phyloP scores from a whole-genome alignment of 1,139 yeast species.

The Hemisphaericaspora xylofermentans region DNA sequence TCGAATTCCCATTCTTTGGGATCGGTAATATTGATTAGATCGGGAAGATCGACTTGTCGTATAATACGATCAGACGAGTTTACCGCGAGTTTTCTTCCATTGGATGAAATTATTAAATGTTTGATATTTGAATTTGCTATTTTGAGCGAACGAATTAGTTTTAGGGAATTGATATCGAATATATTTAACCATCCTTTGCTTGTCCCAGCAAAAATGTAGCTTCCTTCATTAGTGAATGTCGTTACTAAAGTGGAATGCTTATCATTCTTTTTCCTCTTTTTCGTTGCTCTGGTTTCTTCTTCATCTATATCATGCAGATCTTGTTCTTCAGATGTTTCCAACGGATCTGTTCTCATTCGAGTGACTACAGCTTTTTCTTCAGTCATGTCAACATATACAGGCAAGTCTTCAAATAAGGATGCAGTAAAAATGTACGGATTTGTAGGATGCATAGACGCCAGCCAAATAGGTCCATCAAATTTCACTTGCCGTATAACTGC shows the following conservation, averaged over 20 bases:
- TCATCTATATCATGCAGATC: slow-evolving; percentile 12
- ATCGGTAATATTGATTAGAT: slow-evolving; percentile 32
- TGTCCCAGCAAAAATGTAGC: slow-evolving; percentile 68
- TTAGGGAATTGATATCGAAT: slow-evolving; percentile 26
- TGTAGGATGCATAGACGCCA: slow-evolving; percentile 57
- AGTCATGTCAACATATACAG: slow-evolving; percentile 54
- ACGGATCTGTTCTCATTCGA: slow-evolving; percentile 28
- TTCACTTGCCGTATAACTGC: slow-evolving; percentile 42
- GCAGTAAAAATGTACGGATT: slow-evolving; percentile 46
- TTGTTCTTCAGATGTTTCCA: slow-evolving; percentile 19
- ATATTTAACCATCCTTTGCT: slow-evolving; percentile 76
- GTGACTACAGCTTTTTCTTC: slow-evolving; percentile 28
- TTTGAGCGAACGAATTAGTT: slow-evolving; percentile 50
- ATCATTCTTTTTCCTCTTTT: slow-evolving; percentile 15
- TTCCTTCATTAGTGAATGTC: slow-evolving; percentile 45
- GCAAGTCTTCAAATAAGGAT: slow-evolving; percentile 51
- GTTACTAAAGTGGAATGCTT: slow-evolving; percentile 32
- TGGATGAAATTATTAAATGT: slow-evolving; percentile 61
- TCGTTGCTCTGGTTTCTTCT: slow-evolving; percentile 16
- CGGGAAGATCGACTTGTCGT: slow-evolving; percentile 63
- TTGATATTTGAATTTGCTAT: slow-evolving; percentile 72
- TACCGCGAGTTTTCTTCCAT: slow-evolving; percentile 69
- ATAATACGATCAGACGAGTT: slow-evolving; percentile 84
- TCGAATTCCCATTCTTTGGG: slow-evolving; percentile 56
- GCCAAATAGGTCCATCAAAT: slow-evolving; percentile 75